Conservation (phyloP, 345 rosid species). For the Psidium friedrichsthalianum region DNA sequence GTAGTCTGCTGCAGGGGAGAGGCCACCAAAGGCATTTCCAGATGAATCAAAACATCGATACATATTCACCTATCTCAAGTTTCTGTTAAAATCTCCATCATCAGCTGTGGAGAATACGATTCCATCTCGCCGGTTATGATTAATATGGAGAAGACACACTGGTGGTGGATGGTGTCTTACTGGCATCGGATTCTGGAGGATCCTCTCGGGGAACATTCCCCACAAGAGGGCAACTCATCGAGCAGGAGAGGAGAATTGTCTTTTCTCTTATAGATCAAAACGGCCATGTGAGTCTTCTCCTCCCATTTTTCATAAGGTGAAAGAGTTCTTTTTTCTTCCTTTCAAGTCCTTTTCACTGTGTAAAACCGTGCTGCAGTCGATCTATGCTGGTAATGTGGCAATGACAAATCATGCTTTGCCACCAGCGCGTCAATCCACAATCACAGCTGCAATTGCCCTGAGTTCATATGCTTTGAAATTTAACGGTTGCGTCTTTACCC, state of each 20-base stretch:
- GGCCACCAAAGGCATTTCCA: neutral
- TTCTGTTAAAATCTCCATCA: conserved; percentile 17
- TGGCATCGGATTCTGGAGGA: conserved; percentile 16
- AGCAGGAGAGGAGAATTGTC: conserved; percentile 3
- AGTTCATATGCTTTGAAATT: neutral
- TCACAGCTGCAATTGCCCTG: neutral
- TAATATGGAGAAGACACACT: conserved; percentile 30
- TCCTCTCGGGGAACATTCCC: neutral
- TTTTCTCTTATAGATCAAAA: conserved; percentile 1
- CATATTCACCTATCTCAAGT: conserved; percentile 10
- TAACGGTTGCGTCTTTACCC: neutral
- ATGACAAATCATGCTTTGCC: neutral
- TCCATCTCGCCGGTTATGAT: neutral
- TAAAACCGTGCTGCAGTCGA: neutral
- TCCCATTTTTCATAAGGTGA: neutral
- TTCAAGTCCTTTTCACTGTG: neutral
- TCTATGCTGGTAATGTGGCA: neutral
- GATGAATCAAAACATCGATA: neutral
- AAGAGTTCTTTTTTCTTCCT: neutral
- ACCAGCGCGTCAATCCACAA: neutral
- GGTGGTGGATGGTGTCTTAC: conserved; percentile 56
- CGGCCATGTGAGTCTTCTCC: neutral
- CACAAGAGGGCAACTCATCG: conserved; percentile 5
- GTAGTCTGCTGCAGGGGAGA: neutral
- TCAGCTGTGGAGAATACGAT: conserved; percentile 15